These are phyloP conservation scores for Perkinsus olseni DNA, from an alignment of 169 alveolate genomes.

Conservation along the genomic window DNA sequence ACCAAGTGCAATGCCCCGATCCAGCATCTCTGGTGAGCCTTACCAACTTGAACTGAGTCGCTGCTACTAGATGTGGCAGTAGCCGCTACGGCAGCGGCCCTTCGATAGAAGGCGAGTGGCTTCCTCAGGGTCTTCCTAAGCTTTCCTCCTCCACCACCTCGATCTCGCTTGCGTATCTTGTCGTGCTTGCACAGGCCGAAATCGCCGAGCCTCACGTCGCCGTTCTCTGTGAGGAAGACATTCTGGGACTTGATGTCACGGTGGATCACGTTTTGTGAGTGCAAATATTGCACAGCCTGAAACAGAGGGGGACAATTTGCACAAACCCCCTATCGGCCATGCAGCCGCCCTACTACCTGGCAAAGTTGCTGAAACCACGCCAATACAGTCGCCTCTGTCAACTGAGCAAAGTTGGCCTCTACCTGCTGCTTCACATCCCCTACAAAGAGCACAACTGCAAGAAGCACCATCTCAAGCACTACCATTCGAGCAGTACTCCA, in stretches of 20 bases:
- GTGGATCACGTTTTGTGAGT: conserved; percentile 21
- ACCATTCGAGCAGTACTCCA: conserved; percentile 23
- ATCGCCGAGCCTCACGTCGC: conserved; percentile 18
- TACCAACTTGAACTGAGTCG: background rate
- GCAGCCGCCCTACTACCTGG: background rate
- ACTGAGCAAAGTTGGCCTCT: conserved; percentile 3
- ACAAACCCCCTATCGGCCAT: background rate
- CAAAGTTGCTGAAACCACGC: background rate
- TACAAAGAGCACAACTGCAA: background rate
- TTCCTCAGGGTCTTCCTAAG: background rate
- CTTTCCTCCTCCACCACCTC: background rate
- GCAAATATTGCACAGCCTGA: conserved; percentile 28
- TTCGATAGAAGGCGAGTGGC: background rate
- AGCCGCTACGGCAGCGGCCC: background rate
- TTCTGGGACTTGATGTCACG: conserved; percentile 26
- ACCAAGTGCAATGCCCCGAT: background rate
- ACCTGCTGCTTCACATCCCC: conserved; percentile 24
- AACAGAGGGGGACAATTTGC: conserved; percentile 6
- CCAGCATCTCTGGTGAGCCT: background rate
- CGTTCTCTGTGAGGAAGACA: conserved; percentile 19
- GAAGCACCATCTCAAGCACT: background rate
- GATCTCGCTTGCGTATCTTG: background rate
- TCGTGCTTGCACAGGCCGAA: conserved; percentile 19
- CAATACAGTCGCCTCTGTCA: conserved; percentile 11
- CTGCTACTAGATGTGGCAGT: background rate